phyloP scores from a whole-genome alignment of 257 asterid species.

The Apocynum venetum region DNA sequence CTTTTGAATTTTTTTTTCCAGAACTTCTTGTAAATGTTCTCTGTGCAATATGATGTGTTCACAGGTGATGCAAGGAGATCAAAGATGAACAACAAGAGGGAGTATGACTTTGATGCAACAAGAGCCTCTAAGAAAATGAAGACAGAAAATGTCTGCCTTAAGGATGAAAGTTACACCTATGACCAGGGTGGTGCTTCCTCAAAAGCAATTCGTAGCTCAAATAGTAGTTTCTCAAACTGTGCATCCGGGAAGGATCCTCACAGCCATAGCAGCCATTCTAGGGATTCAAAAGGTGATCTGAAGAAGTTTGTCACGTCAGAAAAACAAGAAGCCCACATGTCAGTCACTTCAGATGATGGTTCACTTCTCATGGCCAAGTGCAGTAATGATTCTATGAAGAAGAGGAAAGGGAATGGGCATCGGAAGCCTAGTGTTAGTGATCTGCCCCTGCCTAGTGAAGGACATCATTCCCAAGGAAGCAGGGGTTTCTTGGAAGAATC shows the following conservation, averaged over 20 bases:
- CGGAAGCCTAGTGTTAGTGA: conserved; percentile 29
- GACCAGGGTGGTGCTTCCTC: conserved; percentile 48
- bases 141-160: conserved; percentile 43
- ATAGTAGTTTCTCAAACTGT: conserved; percentile 42
- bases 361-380: conserved; percentile 33
- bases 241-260: conserved; percentile 39
- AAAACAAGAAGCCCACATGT: conserved; percentile 35
- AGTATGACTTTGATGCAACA: conserved; percentile 47
- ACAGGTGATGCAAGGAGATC: conserved; percentile 42
- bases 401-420: conserved; percentile 53
- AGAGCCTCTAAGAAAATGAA: conserved; percentile 66
- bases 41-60: conserved; percentile 8
- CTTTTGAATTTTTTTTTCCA: not conserved
- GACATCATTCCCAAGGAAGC: conserved; percentile 35
- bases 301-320: conserved; percentile 25
- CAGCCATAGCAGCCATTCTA: conserved; percentile 31
- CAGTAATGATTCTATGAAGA: conserved; percentile 48
- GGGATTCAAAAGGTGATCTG: conserved; percentile 38
- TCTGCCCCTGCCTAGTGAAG: conserved; percentile 29
- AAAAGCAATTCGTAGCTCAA: conserved; percentile 52
- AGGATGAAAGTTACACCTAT: conserved; percentile 52
- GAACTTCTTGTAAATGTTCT: conserved; percentile 6
- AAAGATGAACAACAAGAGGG: conserved; percentile 54
- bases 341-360: conserved; percentile 43
- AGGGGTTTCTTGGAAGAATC: conserved; percentile 39